Percentiles rank a stretch among this genome's conserved stretches.
phyloP scores from a whole-genome alignment of 2,329 filamentous ascomycete genomes.

The Fusarium caatingaense region DNA sequence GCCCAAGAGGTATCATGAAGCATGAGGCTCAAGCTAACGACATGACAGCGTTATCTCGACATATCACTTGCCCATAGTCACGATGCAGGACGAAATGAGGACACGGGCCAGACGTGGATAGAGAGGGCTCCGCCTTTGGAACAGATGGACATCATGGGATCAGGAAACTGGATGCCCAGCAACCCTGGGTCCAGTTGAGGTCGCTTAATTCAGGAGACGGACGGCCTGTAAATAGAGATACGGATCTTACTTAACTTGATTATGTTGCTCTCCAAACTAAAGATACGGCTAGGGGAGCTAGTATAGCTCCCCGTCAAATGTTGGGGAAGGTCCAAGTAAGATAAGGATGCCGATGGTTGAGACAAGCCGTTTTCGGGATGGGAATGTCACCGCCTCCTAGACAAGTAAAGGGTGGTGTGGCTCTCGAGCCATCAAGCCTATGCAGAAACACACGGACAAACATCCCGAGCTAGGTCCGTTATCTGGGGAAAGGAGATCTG shows the following conservation, averaged over 20 bases:
- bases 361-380: conserved; percentile 3
- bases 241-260: conserved; percentile 3
- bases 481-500: conserved; percentile 37
- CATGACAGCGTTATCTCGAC: conserved; percentile 49
- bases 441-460: conserved; percentile 10
- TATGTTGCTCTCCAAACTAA: conserved; percentile 4
- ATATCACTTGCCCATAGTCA: conserved; percentile 50
- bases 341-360: conserved; percentile 1
- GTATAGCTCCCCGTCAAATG: conserved; percentile 2
- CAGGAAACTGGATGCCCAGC: conserved; percentile 38
- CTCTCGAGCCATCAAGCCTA: conserved; percentile 16
- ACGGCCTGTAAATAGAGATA: conserved; percentile 5
- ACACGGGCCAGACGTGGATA: conserved; percentile 47
- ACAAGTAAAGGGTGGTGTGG: conserved; percentile 33
- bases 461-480: conserved; percentile 26
- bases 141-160: conserved; percentile 43
- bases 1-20: not conserved
- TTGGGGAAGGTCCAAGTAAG: conserved; percentile 5
- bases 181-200: conserved; percentile 15
- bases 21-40: conserved; percentile 17
- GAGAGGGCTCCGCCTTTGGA: conserved; percentile 45
- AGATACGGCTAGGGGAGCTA: conserved; percentile 13
- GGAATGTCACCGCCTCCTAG: conserved; percentile 11
- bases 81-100: conserved; percentile 44
- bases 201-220: not conserved